Base-by-base conservation (phyloP, 768 basidiomycete species). In the Phallus indusiatus region DNA sequence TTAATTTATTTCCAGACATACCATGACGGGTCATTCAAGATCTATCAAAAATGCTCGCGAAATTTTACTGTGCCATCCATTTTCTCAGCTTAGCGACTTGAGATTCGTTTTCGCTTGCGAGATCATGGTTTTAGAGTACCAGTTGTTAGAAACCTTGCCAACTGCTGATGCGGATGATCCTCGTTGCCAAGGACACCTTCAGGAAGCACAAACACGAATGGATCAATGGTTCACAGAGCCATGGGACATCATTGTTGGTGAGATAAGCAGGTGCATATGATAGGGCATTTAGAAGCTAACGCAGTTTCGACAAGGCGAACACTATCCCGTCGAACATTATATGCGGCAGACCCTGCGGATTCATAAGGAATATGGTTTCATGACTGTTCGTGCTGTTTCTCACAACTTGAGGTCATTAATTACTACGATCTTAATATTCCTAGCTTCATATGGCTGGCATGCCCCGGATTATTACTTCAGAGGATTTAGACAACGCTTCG, bases 371-470 rank as follows among this genome's bases (percentile, higher is more conserved):
- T 56, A 56, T 46, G 55, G 46, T 12, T 49, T 47, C 22, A 47
- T 56, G 42, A 48, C 55, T 14, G 55, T 56, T 24, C 16, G 55
- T 22, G n/a, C 21, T 17, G 12, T 3, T 24, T 33, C 22, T 48
- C 18, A 56, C 16, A 49, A 51, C 12, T 47, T 22, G 2, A 17
- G 2, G 14, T 49, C 18, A 17, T 28, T 18, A 33, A 8, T 18
- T 18, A 24, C n/a, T 18, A 11, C 8, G 34, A 47, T 16, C 33
- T 21, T 2, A 42, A 11, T 21, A 46, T 6, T 18, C 14, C 17
- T 20, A 56, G 55, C 33, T 56, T 48, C 55, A 56, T 47, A 47
- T 56, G 42, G 55, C 55, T 35, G 47, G 55, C 33, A 56, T 56
- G 55, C 55, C 36, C 12, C 46, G 55, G 17, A 56, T 47, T 21